Conservation (phyloP, 495 filamentous ascomycete species). For the Platismatia glauca region DNA sequence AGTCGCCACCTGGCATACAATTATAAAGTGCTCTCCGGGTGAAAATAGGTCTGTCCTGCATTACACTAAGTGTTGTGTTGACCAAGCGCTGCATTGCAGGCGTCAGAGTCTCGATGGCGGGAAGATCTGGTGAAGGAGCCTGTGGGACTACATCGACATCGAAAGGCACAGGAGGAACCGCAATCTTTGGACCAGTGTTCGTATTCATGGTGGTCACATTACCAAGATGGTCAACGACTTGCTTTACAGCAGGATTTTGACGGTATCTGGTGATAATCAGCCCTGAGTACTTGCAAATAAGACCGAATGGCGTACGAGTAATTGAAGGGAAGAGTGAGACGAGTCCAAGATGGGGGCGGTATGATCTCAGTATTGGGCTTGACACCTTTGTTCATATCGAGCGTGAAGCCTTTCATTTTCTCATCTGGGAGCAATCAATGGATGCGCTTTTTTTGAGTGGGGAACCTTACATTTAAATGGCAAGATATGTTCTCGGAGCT, state of each 20-base stretch:
- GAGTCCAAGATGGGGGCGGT: constrained; percentile 68
- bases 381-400: constrained; percentile 55
- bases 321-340: constrained; percentile 58
- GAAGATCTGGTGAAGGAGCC: constrained; percentile 40
- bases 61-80: constrained; percentile 46
- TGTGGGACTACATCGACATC: constrained; percentile 45
- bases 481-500: constrained; percentile 55
- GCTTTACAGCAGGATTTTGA: constrained; percentile 51
- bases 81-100: constrained; percentile 49
- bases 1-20: constrained; percentile 30
- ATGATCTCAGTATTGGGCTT: constrained; percentile 57
- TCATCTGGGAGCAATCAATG: constrained; percentile 36
- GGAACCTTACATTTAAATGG: constrained; percentile 51
- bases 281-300: not conserved
- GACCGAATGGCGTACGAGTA: constrained; percentile 35
- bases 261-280: constrained; percentile 36
- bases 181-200: constrained; percentile 40
- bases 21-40: constrained; percentile 74
- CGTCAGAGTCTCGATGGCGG: constrained; percentile 38
- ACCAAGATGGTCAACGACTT: constrained; percentile 42
- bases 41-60: constrained; percentile 73
- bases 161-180: constrained; percentile 52
- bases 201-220: constrained; percentile 45
- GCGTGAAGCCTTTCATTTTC: constrained; percentile 63
- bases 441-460: not conserved